A percentile compares a stretch with the other conserved stretches of the same genome.
Conservation (phyloP, 768 basidiomycete genomes). For the Amanita muscaria region DNA sequence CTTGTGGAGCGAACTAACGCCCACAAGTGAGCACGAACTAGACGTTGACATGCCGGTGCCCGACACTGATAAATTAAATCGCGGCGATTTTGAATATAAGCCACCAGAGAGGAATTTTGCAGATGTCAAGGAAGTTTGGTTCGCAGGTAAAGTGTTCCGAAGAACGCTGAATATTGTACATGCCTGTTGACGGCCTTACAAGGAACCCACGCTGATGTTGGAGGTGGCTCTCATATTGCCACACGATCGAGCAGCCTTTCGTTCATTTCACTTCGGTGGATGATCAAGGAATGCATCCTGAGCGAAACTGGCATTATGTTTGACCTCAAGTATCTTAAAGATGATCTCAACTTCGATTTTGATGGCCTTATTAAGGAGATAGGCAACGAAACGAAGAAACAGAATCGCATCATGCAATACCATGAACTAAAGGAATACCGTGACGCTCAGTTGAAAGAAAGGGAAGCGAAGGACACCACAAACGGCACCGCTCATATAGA, state of each 20-base stretch:
- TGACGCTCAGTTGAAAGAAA: no score
- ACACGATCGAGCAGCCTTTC: slow-evolving; percentile 22
- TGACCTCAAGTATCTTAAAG: slow-evolving; percentile 13
- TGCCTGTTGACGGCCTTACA: slow-evolving; percentile 1
- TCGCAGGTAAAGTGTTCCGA: slow-evolving; percentile 24
- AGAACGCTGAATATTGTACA: background rate
- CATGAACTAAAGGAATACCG: no score
- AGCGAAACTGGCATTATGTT: slow-evolving; percentile 15
- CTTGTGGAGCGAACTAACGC: slow-evolving; percentile 20
- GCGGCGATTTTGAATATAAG: slow-evolving; percentile 6
- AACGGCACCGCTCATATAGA: background rate
- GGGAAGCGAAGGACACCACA: background rate
- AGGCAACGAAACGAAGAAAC: background rate
- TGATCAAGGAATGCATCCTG: slow-evolving; percentile 30
- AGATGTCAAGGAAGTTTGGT: slow-evolving; percentile 20
- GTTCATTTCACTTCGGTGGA: slow-evolving; percentile 39
- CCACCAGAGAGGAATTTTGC: slow-evolving; percentile 1
- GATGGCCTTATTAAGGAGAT: slow-evolving; percentile 5
- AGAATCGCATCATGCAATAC: background rate
- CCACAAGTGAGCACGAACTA: slow-evolving; percentile 21
- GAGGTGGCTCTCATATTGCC: slow-evolving; percentile 18
- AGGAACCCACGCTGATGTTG: slow-evolving; percentile 21
- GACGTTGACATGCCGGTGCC: slow-evolving; percentile 12
- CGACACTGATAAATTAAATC: background rate
- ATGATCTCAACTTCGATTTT: slow-evolving; percentile 15